These are phyloP conservation scores for Chalaropsis thielavioides DNA, from an alignment of 2,329 filamentous ascomycete species.

Conservation along the genomic window DNA sequence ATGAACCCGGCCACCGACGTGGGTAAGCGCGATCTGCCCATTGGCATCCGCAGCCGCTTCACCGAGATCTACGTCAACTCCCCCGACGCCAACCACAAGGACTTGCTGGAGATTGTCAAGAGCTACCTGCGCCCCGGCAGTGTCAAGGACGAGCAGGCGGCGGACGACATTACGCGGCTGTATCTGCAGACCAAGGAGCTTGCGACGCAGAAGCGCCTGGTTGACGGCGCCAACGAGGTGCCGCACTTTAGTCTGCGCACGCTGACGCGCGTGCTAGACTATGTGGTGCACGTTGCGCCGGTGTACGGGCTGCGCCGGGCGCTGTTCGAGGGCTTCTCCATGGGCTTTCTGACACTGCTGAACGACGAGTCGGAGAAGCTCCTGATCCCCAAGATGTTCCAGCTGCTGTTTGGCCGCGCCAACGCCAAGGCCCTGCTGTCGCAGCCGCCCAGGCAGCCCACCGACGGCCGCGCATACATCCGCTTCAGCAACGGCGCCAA, in stretches of 20 bases:
- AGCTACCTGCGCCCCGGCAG: conserved; percentile 66
- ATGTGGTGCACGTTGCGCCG: conserved; percentile 71
- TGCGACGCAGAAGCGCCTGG: conserved; percentile 67
- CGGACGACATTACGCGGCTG: conserved; percentile 67
- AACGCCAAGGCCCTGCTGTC: conserved; percentile 60
- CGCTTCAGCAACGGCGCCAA: conserved; percentile 53
- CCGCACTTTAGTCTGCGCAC: conserved; percentile 96
- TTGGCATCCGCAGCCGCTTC: conserved; percentile 79
- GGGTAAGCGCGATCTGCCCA: conserved; percentile 84
- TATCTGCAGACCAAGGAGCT: conserved; percentile 79
- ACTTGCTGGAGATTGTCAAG: conserved; percentile 75
- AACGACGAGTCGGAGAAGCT: conserved; percentile 67
- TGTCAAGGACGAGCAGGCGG: conserved; percentile 56
- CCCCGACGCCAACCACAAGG: conserved; percentile 74
- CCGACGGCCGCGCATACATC: conserved; percentile 64
- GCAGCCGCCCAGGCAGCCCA: conserved; percentile 62
- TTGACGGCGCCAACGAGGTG: conserved; percentile 89
- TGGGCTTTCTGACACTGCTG: conserved; percentile 90
- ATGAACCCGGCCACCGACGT: conserved; percentile 99
- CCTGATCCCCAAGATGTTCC: conserved; percentile 64
- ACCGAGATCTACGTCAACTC: conserved; percentile 91
- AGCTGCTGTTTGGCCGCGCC: conserved; percentile 56
- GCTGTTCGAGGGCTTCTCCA: conserved; percentile 88
- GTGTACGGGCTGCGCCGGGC: conserved; percentile 75
- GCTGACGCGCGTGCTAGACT: conserved; percentile 75